These are phyloP conservation scores for Phytopythium boreale DNA, from an alignment of 352 stramenopile genomes.

Conservation along the genomic window DNA sequence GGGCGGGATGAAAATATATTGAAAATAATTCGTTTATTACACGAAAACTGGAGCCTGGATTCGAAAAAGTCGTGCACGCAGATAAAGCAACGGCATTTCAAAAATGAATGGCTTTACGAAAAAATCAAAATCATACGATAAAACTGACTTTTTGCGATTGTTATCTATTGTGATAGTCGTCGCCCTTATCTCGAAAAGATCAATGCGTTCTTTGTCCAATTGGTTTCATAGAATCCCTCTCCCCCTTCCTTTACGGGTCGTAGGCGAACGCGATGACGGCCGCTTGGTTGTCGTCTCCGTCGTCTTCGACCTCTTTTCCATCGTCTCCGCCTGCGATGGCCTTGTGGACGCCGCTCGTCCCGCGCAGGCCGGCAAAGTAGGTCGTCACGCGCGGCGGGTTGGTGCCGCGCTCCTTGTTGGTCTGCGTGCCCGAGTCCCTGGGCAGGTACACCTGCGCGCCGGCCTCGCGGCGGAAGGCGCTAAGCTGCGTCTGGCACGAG, in stretches of 20 bases:
- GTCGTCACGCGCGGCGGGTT: conserved; percentile 80
- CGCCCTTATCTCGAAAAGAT: not conserved
- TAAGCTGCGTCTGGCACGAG: conserved; percentile 86
- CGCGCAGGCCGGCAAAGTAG: conserved; percentile 72
- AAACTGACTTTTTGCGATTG: no score
- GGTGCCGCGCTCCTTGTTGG: conserved; percentile 67
- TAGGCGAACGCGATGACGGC: conserved; percentile 73
- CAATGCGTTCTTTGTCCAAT: not conserved
- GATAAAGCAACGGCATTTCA: no score
- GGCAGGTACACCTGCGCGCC: conserved; percentile 89
- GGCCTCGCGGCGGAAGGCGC: conserved; percentile 84
- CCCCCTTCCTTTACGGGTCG: conserved; percentile 34
- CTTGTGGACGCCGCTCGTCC: not conserved
- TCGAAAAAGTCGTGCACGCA: no score
- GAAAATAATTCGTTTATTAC: no score
- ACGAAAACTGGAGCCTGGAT: no score
- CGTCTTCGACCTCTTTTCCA: conserved; percentile 24
- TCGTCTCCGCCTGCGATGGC: conserved; percentile 18
- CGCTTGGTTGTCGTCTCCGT: conserved; percentile 30
- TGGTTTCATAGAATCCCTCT: not conserved
- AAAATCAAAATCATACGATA: no score
- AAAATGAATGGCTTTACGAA: no score
- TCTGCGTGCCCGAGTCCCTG: conserved; percentile 70
- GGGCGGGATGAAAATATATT: no score
- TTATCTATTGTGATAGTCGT: not conserved